Evolutionary conservation across 2,329 filamentous ascomycete species (phyloP).

Genomic region (Penicillium sp.): DNA sequence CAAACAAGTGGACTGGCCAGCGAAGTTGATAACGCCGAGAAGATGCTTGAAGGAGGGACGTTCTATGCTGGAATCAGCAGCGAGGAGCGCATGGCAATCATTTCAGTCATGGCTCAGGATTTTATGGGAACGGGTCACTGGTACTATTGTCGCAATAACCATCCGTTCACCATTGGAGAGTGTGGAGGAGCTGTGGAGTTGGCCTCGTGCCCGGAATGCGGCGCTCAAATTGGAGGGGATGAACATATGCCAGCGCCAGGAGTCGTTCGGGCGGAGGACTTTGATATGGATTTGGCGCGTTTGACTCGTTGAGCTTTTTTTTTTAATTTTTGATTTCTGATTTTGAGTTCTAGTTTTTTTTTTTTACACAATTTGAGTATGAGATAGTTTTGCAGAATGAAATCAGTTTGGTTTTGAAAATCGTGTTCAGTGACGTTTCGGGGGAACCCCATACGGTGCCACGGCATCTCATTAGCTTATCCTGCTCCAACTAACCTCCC

Average conservation of each 20-base stretch:
- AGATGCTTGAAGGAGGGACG: slow-evolving; percentile 45
- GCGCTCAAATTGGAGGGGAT: slow-evolving; percentile 56
- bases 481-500: slow-evolving; percentile 17
- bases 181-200: slow-evolving; percentile 66
- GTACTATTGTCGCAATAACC: slow-evolving; percentile 41
- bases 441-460: slow-evolving; percentile 13
- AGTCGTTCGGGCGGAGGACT: background rate
- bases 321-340: background rate
- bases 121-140: slow-evolving; percentile 54
- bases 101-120: slow-evolving; percentile 46
- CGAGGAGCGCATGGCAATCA: slow-evolving; percentile 39
- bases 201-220: slow-evolving; percentile 64
- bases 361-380: background rate
- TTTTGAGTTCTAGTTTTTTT: too few relatives aligned
- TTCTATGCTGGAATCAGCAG: background rate
- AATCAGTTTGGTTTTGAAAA: background rate
- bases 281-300: background rate
- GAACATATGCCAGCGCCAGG: background rate
- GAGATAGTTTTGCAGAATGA: background rate
- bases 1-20: slow-evolving; percentile 38
- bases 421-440: slow-evolving; percentile 19
- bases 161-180: slow-evolving; percentile 62
- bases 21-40: slow-evolving; percentile 50
- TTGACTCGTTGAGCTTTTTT: too few relatives aligned
- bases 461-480: slow-evolving; percentile 18